phyloP scores from a whole-genome alignment of 257 asterid genomes.

The Solanum phureja region DNA sequence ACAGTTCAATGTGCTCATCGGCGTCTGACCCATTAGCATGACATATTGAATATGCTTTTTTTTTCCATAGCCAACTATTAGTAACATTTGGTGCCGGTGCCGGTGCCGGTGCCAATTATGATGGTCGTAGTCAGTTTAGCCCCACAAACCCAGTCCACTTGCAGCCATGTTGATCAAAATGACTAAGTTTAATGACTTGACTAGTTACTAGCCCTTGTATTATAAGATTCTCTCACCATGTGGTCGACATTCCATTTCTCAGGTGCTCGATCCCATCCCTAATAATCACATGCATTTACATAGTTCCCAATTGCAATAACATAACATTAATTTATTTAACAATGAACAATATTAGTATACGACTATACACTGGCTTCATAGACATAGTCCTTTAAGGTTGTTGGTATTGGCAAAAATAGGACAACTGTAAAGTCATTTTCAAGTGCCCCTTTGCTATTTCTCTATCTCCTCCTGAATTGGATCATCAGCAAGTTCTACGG shows the following conservation, averaged over 20 bases:
- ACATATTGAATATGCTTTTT: background rate
- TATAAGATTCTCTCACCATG: background rate
- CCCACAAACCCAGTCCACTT: no score
- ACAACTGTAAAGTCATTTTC: background rate
- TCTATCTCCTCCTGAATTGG: constrained; percentile 60
- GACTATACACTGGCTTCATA: background rate
- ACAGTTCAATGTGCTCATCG: background rate
- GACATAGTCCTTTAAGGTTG: background rate
- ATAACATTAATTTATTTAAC: background rate
- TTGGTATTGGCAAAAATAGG: background rate
- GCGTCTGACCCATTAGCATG: background rate
- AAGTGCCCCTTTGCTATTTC: constrained; percentile 15
- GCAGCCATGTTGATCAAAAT: background rate
- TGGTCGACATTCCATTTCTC: background rate
- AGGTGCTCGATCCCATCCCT: background rate
- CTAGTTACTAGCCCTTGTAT: background rate
- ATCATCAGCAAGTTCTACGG: constrained; percentile 71
- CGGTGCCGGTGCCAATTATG: background rate
- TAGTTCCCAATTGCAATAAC: background rate
- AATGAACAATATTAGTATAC: background rate
- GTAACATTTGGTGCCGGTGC: background rate
- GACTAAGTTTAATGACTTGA: background rate
- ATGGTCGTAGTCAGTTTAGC: background rate
- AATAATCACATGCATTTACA: background rate
- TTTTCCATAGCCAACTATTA: background rate